A percentile compares a stretch with the other conserved stretches of the same genome.
Conservation (phyloP, 2,329 filamentous ascomycete genomes). For the Stachybotrys elegans region DNA sequence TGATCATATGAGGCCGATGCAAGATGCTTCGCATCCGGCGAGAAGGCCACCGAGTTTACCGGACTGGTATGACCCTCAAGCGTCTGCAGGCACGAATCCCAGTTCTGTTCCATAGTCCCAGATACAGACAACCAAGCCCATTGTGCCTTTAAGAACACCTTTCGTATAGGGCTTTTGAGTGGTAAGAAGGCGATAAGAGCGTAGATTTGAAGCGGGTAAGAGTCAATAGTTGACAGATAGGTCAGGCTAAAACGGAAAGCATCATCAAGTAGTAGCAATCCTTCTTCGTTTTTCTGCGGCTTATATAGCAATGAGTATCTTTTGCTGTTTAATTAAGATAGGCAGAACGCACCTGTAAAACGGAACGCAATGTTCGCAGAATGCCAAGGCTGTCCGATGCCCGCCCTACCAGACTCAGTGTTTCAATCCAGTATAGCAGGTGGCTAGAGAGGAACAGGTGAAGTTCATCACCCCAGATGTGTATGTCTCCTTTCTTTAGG, state of each 20-base stretch:
- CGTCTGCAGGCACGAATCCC: not conserved
- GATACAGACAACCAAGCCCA: not conserved
- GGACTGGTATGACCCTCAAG: slow-evolving; percentile 2
- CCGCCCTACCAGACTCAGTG: slow-evolving; percentile 24
- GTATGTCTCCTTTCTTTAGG: not conserved
- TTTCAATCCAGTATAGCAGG: slow-evolving; percentile 16
- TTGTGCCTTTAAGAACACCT: slow-evolving; percentile 12
- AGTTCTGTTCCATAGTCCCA: not conserved
- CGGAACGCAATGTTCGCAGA: not conserved
- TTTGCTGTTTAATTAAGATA: not conserved
- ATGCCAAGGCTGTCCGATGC: slow-evolving; percentile 5
- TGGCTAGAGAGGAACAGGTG: slow-evolving; percentile 1
- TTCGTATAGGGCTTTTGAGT: not conserved
- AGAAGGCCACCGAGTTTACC: slow-evolving; percentile 14
- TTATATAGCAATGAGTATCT: slow-evolving; percentile 13
- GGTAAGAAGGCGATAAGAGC: slow-evolving; percentile 1
- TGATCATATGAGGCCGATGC: slow-evolving; percentile 8
- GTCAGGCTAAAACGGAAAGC: slow-evolving; percentile 1
- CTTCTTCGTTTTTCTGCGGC: slow-evolving; percentile 13
- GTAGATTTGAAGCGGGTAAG: slow-evolving; percentile 2
- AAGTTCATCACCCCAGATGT: slow-evolving; percentile 1
- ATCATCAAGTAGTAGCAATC: slow-evolving; percentile 6
- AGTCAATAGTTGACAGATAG: slow-evolving; percentile 1
- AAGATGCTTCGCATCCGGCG: slow-evolving; percentile 5
- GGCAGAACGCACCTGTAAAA: not conserved